Conservation (phyloP, 1,139 yeast species). For the Petasospora fabianii region DNA sequence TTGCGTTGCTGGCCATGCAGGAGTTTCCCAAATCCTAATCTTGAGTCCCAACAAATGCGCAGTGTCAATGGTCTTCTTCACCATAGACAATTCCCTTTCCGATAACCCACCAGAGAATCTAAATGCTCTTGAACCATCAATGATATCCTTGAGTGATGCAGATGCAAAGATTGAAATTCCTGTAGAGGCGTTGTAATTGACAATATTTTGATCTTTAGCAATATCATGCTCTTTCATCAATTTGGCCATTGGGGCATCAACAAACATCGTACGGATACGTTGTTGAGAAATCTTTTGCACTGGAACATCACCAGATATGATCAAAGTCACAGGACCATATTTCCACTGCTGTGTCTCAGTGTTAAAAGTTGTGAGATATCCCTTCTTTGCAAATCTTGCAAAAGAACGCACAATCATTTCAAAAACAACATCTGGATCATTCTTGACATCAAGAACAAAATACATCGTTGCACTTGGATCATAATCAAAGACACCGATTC, state of each 20-base stretch:
- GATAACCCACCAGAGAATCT: constrained; percentile 14
- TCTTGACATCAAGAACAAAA: constrained; percentile 47
- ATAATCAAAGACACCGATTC: constrained; percentile 40
- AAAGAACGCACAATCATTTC: constrained; percentile 32
- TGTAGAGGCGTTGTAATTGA: no score
- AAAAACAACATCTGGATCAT: constrained; percentile 35
- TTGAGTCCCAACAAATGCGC: constrained; percentile 38
- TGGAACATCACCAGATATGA: constrained; percentile 43
- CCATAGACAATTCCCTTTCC: constrained; percentile 26
- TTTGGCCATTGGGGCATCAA: constrained; percentile 33
- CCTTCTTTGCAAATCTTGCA: constrained; percentile 32
- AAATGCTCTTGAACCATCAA: constrained; percentile 12
- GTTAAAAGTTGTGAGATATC: constrained; percentile 37
- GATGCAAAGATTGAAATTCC: constrained; percentile 16
- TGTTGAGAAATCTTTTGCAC: constrained; percentile 23
- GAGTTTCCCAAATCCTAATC: constrained; percentile 51
- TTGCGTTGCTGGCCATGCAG: constrained; percentile 40
- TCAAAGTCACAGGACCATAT: constrained; percentile 42
- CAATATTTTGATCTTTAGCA: no score
- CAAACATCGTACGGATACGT: constrained; percentile 28
- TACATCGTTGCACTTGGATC: constrained; percentile 39
- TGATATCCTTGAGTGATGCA: constrained; percentile 11
- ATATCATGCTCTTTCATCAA: neutral
- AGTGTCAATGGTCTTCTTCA: constrained; percentile 28
- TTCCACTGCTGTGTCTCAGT: constrained; percentile 25